Evolutionary conservation across 176 grass and related monocot genomes (phyloP), one percentile per base, ranked within the genome.

Genomic region (Carex cristatella): DNA sequence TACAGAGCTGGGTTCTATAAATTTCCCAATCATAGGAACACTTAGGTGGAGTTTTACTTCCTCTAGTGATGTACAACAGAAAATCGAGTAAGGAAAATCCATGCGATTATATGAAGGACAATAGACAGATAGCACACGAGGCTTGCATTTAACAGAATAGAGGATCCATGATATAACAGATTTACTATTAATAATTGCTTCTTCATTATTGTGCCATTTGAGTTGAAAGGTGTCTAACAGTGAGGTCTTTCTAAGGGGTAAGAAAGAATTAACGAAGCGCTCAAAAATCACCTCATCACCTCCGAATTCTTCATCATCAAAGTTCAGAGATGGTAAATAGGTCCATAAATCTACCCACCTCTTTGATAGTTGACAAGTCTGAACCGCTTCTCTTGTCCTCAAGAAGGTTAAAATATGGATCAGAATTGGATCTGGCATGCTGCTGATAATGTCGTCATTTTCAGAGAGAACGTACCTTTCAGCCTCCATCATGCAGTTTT

Each of bases 241-340:
- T 79, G 75, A 51, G 19, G 13, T 79, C 32, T 59, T 79, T 11
- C 75, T 51, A 15, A 28, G 15, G 55, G 27, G 75, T 13, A 79
- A 14, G 15, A 79, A 79, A 14, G 75, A 33, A 30, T 19, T 31
- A 59, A 79, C 51, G 35, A 79, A 79, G 30, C 46, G 23, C 55
- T 59, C 27, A 13, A 79, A 56, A 5, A 31, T 11, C 9, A 12
- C 13, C 0, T 79, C n/a, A 35, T 49, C 40, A 7, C 5, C 14
- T 15, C 31, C 7, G 51, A 79, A 79, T 51, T 79, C 75, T 55
- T 58, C n/a, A 27, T 4, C n/a, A 16, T 59, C 75, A 31, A 79
- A 51, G 5, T 79, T 79, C 55, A 79, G 46, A 28, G 9, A 79
- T 10, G 75, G 51, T 79, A 58, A 79, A 59, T 79, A 79, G 19